Base-by-base conservation (phyloP, 2,329 filamentous ascomycete genomes). In the Cytospora piceicola region DNA sequence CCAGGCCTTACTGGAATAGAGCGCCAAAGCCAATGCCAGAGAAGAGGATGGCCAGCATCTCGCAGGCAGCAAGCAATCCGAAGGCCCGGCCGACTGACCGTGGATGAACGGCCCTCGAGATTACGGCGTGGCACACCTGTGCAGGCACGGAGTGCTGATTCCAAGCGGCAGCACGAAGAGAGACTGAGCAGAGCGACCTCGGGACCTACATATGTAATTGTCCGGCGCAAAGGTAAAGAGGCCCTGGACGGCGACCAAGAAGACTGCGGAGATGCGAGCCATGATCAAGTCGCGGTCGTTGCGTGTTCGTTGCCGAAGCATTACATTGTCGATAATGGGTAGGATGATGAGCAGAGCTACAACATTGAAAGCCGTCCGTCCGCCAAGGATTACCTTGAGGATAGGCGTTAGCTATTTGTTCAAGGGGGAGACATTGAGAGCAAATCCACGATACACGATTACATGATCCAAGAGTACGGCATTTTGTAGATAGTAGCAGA, bases 121-220 rank as follows among this genome's bases (percentile, higher is more conserved):
- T 52, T 1, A 55, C 52, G 1, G 67, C 58, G 7, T 64, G 67
- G 24, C 58, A 63, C 7, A n/a, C n/a, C n/a, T n/a, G n/a, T n/a
- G n/a, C n/a, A 68, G 54, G 2, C 62, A 65, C 1, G 68, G 67
- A 15, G 64, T 24, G 20, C 58, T 64, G 9, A 67, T 54, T 56
- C 68, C 67, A 8, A 65, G 51, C 1, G 62, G 65, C 12, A 67
- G 49, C 12, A 68, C 15, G 34, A 29, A 20, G 8, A 20, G 8
- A 68, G 68, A 4, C 68, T 67, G 11, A 36, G 29, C 30, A 59
- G 27, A 6, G 59, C 59, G 3, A 42, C 17, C 8, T n/a, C 15
- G 20, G 4, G 6, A 15, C n/a, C n/a, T n/a, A n/a, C n/a, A n/a
- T n/a, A n/a, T n/a, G n/a, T n/a, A n/a, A n/a, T n/a, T n/a, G 7